A percentile compares a stretch with the other conserved stretches of the same genome.
Evolutionary conservation across 1,284 basidiomycete genomes (phyloP).

Genomic region (Xanthoconium separans): DNA sequence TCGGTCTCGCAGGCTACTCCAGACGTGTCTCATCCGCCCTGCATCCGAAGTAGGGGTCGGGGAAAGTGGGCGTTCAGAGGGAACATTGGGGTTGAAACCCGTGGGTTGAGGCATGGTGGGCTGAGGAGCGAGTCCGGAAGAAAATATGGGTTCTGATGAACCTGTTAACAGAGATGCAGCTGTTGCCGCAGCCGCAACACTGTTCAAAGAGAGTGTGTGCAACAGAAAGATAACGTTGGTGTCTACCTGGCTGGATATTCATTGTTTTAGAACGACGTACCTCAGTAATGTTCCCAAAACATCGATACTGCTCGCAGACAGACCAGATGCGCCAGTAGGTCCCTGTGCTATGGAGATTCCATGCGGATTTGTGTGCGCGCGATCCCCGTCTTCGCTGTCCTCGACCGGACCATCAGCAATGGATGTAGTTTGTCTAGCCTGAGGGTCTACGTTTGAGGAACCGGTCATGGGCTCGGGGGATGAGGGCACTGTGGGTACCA

Average conservation of each 20-base stretch:
- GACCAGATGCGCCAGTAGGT: conserved; percentile 25
- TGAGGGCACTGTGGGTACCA: conserved; percentile 22
- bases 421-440: conserved; percentile 3
- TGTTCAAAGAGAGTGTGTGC: conserved; percentile 26
- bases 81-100: conserved; percentile 14
- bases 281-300: conserved; percentile 79
- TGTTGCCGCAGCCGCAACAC: conserved; percentile 78
- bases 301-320: conserved; percentile 73
- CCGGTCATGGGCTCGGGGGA: conserved; percentile 7
- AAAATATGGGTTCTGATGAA: conserved; percentile 57
- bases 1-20: conserved; percentile 64
- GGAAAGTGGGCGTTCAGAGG: conserved; percentile 43
- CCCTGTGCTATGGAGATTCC: conserved; percentile 25
- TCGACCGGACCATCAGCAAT: conserved; percentile 1
- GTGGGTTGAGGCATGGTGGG: conserved; percentile 13
- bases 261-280: conserved; percentile 36
- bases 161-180: conserved; percentile 71
- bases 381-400: conserved; percentile 18
- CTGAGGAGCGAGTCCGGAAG: conserved; percentile 43
- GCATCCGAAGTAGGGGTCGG: conserved; percentile 49
- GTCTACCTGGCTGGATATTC: not conserved
- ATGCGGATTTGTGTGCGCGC: conserved; percentile 9
- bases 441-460: conserved; percentile 6
- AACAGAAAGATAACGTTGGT: not conserved
- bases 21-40: conserved; percentile 55